phyloP scores from a whole-genome alignment of 371 early-diverging fungal genomes.

The Mucor irregularis region DNA sequence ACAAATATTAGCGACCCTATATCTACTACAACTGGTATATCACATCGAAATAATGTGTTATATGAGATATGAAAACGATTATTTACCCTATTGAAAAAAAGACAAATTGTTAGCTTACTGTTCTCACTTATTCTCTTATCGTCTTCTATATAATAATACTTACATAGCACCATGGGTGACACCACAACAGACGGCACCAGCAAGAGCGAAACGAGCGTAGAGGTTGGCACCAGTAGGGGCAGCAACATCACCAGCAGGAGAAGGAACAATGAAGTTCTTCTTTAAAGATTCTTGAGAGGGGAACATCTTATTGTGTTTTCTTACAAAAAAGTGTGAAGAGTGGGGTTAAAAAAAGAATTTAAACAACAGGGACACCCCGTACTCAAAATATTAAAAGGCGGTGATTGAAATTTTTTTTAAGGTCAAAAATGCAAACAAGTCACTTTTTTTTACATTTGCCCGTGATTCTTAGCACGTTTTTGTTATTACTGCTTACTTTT shows the following conservation, averaged over 20 bases:
- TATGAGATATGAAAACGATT: not conserved
- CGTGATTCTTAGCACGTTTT: too few species aligned
- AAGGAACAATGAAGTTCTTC: slow-evolving; percentile 49
- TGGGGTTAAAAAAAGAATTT: slow-evolving; percentile 12
- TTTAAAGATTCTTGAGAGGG: slow-evolving; percentile 46
- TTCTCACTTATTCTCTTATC: not conserved
- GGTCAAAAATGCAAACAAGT: too few species aligned
- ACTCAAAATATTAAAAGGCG: not conserved
- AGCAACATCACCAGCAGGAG: slow-evolving; percentile 48
- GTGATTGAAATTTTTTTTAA: not conserved
- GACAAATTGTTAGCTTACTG: not conserved
- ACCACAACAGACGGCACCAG: slow-evolving; percentile 74
- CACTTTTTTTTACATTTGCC: too few species aligned
- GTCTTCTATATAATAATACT: slow-evolving; percentile 3
- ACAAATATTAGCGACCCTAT: not conserved
- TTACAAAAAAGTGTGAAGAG: slow-evolving; percentile 12
- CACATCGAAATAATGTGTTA: too few species aligned
- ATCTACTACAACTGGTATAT: too few species aligned
- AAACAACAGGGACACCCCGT: slow-evolving; percentile 18
- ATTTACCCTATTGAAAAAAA: slow-evolving; percentile 19
- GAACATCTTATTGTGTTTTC: slow-evolving; percentile 32
- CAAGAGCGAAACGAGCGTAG: slow-evolving; percentile 74
- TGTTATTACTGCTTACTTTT: too few species aligned
- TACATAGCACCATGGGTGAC: slow-evolving; percentile 76
- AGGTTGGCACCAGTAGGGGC: slow-evolving; percentile 62